phyloP scores from a whole-genome alignment of 345 rosid species.

The Excoecaria cochinchinensis region DNA sequence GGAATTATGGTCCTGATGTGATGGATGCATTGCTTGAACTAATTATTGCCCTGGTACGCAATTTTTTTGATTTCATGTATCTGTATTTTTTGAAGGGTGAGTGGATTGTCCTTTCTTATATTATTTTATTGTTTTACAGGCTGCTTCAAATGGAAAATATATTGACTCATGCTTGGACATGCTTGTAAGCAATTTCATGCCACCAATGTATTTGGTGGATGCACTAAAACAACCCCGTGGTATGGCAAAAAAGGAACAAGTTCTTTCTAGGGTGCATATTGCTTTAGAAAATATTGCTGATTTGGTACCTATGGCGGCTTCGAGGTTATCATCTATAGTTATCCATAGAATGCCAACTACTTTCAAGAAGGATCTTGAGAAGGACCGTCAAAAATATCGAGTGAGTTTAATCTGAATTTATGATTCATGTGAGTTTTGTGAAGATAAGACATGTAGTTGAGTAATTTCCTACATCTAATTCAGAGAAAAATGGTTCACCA shows the following conservation, averaged over 20 bases:
- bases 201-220: slow-evolving; percentile 47
- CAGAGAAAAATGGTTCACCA: neutral
- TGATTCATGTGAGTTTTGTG: neutral
- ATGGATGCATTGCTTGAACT: slow-evolving; percentile 71
- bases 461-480: no score
- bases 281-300: slow-evolving; percentile 51
- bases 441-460: neutral
- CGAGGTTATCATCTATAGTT: slow-evolving; percentile 52
- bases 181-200: slow-evolving; percentile 67
- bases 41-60: slow-evolving; percentile 60
- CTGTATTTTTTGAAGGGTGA: neutral
- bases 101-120: neutral
- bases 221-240: slow-evolving; percentile 41
- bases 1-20: slow-evolving; percentile 62
- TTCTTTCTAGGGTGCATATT: slow-evolving; percentile 68
- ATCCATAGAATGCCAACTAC: slow-evolving; percentile 55
- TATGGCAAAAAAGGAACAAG: slow-evolving; percentile 51
- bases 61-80: slow-evolving; percentile 3
- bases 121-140: slow-evolving; percentile 41
- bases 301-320: slow-evolving; percentile 76
- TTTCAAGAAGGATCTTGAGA: slow-evolving; percentile 36
- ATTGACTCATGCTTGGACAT: slow-evolving; percentile 60
- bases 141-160: slow-evolving; percentile 65
- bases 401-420: slow-evolving; percentile 37
- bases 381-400: slow-evolving; percentile 10